Evolutionary conservation across 177 flowering plant genomes (phyloP).

Genomic region (Vitis hybrid): DNA sequence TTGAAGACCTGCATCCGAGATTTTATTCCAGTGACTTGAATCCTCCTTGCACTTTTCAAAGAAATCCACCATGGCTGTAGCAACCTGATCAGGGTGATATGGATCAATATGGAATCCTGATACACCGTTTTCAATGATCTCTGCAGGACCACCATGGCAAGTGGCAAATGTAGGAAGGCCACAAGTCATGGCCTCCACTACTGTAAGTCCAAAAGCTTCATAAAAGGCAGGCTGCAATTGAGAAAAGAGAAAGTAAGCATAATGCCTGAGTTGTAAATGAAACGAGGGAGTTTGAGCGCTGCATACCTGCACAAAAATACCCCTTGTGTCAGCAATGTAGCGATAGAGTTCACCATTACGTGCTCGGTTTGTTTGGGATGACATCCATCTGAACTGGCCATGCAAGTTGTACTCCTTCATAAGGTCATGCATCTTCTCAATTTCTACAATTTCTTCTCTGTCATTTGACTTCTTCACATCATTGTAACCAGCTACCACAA

Average conservation of each 20-base stretch:
- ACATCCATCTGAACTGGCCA: constrained; percentile 88
- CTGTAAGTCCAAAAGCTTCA: constrained; percentile 97
- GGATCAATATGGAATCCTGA: constrained; percentile 97
- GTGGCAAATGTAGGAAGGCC: constrained; percentile 99
- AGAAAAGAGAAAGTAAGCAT: neutral
- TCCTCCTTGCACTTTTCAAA: constrained; percentile 61
- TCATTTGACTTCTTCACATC: constrained; percentile 79
- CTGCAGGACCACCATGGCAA: constrained; percentile 96
- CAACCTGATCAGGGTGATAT: constrained; percentile 82
- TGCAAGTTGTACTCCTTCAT: constrained; percentile 61
- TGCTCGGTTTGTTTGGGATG: constrained; percentile 77
- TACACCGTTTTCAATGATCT: constrained; percentile 84
- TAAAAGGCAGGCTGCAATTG: constrained; percentile 82
- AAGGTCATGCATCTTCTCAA: constrained; percentile 86
- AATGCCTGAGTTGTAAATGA: neutral
- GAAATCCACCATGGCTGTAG: constrained; percentile 56
- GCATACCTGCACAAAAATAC: constrained; percentile 88
- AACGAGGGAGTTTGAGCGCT: neutral
- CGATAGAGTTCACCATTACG: constrained; percentile 96
- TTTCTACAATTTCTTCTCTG: constrained; percentile 89
- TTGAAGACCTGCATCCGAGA: constrained; percentile 63
- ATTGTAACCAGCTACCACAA: constrained; percentile 80
- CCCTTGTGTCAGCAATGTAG: constrained; percentile 86
- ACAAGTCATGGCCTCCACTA: constrained; percentile 94
- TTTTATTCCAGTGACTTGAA: constrained; percentile 65